Conservation (phyloP, 176 grass and related monocot genomes). For the Oryza officinalis region DNA sequence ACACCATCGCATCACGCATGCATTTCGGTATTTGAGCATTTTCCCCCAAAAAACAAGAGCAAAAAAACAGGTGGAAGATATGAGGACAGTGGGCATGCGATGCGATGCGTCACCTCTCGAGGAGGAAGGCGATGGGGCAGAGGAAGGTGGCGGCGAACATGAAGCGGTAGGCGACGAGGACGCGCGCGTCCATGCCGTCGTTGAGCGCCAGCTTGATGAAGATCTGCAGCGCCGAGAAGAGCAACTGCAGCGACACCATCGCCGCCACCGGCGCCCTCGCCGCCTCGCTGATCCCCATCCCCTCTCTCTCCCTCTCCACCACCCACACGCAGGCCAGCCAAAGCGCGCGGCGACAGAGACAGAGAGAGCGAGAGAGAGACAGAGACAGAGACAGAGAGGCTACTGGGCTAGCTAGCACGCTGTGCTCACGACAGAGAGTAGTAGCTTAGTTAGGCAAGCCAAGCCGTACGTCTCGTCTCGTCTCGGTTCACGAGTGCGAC, state of each 20-base stretch:
- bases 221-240: constrained; percentile 52
- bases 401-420: neutral
- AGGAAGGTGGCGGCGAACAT: constrained; percentile 61
- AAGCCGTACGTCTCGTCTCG: too few species aligned
- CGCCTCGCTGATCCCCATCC: too few species aligned
- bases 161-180: constrained; percentile 70
- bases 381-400: neutral
- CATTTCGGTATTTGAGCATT: neutral
- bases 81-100: neutral
- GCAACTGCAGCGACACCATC: constrained; percentile 37
- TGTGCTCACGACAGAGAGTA: neutral
- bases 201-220: constrained; percentile 68
- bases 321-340: too few species aligned
- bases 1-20: neutral
- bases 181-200: constrained; percentile 63
- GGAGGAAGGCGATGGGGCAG: constrained; percentile 65
- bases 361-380: neutral
- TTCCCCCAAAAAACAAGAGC: neutral
- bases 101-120: constrained; percentile 42
- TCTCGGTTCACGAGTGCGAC: too few species aligned
- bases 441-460: too few species aligned
- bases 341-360: too few species aligned
- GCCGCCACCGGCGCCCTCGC: constrained; percentile 7
- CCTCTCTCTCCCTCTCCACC: too few species aligned
- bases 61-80: neutral